Evolutionary conservation across 73 alveolate species (phyloP).

Genomic region (Symbiodinium pilosum): DNA sequence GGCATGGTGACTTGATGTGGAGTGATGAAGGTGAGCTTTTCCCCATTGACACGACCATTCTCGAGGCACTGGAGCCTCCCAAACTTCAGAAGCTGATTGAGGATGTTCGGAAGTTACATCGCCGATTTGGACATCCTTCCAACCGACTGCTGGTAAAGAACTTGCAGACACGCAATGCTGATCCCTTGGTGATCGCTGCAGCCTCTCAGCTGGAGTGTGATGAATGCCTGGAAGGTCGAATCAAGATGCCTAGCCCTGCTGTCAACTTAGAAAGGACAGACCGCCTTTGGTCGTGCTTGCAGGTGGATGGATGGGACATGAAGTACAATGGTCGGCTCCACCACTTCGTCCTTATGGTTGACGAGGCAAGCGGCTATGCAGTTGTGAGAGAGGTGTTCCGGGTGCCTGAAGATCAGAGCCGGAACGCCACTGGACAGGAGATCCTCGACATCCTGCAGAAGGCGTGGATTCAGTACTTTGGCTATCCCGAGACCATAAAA

Average conservation of each 20-base stretch:
- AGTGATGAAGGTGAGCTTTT: too few species aligned
- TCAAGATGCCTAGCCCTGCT: neutral
- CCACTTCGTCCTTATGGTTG: slow-evolving; percentile 27
- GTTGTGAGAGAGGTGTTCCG: neutral
- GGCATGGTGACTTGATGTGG: too few species aligned
- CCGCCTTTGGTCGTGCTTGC: neutral
- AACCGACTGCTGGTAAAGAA: neutral
- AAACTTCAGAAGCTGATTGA: neutral
- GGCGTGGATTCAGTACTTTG: slow-evolving; percentile 40
- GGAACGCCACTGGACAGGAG: neutral
- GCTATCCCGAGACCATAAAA: neutral
- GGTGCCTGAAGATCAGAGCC: neutral
- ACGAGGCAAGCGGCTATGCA: slow-evolving; percentile 28
- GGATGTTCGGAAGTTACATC: slow-evolving; percentile 3
- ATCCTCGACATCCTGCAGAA: neutral
- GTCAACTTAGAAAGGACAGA: slow-evolving; percentile 14
- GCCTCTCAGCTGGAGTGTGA: slow-evolving; percentile 4
- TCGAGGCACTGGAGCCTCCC: neutral
- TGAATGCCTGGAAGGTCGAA: slow-evolving; percentile 8
- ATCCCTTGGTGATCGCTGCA: neutral
- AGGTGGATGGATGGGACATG: neutral
- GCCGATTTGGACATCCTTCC: slow-evolving; percentile 37
- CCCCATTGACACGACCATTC: too few species aligned
- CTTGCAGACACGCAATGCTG: neutral
- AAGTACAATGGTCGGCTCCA: neutral